Percentiles rank a stretch among this genome's conserved stretches.
Conservation (phyloP, 352 stramenopile genomes). For the Phytophthora pinifolia region DNA sequence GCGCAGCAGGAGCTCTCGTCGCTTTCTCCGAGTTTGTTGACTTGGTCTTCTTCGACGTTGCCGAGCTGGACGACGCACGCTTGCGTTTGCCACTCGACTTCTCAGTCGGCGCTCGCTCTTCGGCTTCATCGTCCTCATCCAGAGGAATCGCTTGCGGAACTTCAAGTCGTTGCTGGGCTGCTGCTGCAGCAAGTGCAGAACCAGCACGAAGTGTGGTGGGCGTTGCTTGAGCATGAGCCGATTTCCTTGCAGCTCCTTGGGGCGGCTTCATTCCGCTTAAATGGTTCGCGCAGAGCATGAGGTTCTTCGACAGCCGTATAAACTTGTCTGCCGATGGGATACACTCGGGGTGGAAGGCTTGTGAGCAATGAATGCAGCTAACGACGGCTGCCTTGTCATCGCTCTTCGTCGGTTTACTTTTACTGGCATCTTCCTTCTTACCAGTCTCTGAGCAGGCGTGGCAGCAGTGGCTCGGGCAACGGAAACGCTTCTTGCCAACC, state of each 20-base stretch:
- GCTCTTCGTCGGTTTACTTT: slow-evolving; percentile 51
- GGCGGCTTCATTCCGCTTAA: slow-evolving; percentile 46
- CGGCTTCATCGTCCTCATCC: slow-evolving; percentile 31
- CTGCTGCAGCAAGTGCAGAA: slow-evolving; percentile 19
- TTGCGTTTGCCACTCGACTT: slow-evolving; percentile 36
- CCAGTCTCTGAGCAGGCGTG: slow-evolving; percentile 54
- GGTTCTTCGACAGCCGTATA: slow-evolving; percentile 79
- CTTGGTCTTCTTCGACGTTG: slow-evolving; percentile 26
- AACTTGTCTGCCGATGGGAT: slow-evolving; percentile 75
- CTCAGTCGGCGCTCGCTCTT: slow-evolving; percentile 9
- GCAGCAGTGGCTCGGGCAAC: slow-evolving; percentile 91
- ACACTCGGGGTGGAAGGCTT: slow-evolving; percentile 82
- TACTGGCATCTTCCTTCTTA: slow-evolving; percentile 15
- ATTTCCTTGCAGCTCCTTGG: slow-evolving; percentile 9
- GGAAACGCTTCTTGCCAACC: slow-evolving; percentile 88
- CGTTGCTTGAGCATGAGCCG: neutral
- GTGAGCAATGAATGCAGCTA: slow-evolving; percentile 87
- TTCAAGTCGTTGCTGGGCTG: slow-evolving; percentile 28
- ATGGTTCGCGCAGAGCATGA: slow-evolving; percentile 91
- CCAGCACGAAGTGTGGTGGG: slow-evolving; percentile 10
- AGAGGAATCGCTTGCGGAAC: slow-evolving; percentile 31
- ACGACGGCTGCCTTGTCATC: slow-evolving; percentile 45
- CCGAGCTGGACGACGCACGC: slow-evolving; percentile 19
- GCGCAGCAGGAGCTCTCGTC: slow-evolving; percentile 10
- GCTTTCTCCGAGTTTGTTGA: slow-evolving; percentile 9